A percentile compares a stretch with the other conserved stretches of the same genome.
These are phyloP conservation scores for Leishmania turanica DNA, from an alignment of 208 protist genomes.

Conservation along the genomic window DNA sequence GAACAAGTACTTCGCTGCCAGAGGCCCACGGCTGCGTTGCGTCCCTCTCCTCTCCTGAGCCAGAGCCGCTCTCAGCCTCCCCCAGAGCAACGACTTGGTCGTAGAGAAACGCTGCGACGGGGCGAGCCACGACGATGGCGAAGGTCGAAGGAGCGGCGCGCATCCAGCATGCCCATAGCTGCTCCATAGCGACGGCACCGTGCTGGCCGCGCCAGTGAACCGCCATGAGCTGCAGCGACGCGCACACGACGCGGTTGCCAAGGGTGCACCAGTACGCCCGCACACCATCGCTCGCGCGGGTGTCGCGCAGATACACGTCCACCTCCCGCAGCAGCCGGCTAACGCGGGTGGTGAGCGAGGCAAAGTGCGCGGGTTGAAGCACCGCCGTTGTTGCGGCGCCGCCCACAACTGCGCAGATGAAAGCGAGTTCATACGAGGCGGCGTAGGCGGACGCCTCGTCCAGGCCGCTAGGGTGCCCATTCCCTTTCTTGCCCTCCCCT, in stretches of 20 bases:
- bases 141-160: slow-evolving; percentile 15
- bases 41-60: background rate
- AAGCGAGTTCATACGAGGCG: slow-evolving; percentile 27
- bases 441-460: slow-evolving; percentile 31
- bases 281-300: slow-evolving; percentile 20
- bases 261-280: slow-evolving; percentile 27
- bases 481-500: background rate
- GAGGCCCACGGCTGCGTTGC: slow-evolving; percentile 15
- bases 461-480: slow-evolving; percentile 5
- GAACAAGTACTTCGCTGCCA: slow-evolving; percentile 24
- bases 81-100: slow-evolving; percentile 5
- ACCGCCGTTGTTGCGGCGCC: slow-evolving; percentile 7
- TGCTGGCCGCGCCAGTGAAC: slow-evolving; percentile 22
- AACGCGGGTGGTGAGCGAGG: slow-evolving; percentile 13
- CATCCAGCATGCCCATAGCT: slow-evolving; percentile 40
- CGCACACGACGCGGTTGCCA: slow-evolving; percentile 19
- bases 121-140: slow-evolving; percentile 18
- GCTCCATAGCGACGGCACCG: slow-evolving; percentile 19
- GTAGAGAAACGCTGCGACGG: slow-evolving; percentile 25
- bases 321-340: slow-evolving; percentile 20
- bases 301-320: slow-evolving; percentile 15
- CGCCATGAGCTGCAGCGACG: slow-evolving; percentile 25
- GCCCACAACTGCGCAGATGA: slow-evolving; percentile 30
- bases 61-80: background rate
- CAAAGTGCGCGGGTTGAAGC: slow-evolving; percentile 20